phyloP scores from a whole-genome alignment of 768 basidiomycete species.

The Phaeotremella fagi region DNA sequence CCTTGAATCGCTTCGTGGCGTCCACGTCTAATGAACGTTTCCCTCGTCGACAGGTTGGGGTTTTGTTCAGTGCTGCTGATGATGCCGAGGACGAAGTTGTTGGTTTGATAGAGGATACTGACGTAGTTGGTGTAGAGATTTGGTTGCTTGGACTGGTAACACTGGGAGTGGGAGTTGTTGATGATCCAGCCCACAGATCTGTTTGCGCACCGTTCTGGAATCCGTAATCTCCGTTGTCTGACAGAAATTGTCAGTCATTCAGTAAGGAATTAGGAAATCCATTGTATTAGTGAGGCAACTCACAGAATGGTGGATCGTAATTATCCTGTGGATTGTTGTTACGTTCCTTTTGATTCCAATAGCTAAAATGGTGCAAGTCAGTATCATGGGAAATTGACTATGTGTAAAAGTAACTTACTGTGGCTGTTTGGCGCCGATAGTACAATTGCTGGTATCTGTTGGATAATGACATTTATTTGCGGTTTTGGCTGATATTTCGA shows the following conservation, averaged over 20 bases:
- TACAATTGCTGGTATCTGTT: constrained; percentile 41
- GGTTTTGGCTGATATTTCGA: constrained; percentile 33
- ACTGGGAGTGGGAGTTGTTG: neutral
- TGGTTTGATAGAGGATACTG: neutral
- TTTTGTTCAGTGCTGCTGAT: neutral
- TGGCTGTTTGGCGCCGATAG: constrained; percentile 43
- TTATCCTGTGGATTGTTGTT: constrained; percentile 41
- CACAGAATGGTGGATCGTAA: constrained; percentile 45
- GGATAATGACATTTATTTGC: constrained; percentile 45
- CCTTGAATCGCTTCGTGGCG: too few species aligned
- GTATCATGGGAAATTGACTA: too few species aligned
- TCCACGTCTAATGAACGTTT: neutral
- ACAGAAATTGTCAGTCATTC: too few species aligned
- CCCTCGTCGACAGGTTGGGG: neutral
- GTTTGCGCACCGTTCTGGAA: constrained; percentile 48
- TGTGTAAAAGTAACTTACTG: too few species aligned
- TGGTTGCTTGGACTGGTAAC: neutral
- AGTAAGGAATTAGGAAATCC: too few species aligned
- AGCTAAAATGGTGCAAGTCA: too few species aligned
- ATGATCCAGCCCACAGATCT: constrained; percentile 31
- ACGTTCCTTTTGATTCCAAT: too few species aligned
- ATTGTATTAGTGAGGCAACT: constrained; percentile 2
- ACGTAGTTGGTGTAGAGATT: too few species aligned
- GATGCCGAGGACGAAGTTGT: neutral
- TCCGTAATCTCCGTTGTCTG: constrained; percentile 45